These are phyloP conservation scores for Cyberlindnera euphorbiae DNA, from an alignment of 805 yeast genomes.

Conservation along the genomic window DNA sequence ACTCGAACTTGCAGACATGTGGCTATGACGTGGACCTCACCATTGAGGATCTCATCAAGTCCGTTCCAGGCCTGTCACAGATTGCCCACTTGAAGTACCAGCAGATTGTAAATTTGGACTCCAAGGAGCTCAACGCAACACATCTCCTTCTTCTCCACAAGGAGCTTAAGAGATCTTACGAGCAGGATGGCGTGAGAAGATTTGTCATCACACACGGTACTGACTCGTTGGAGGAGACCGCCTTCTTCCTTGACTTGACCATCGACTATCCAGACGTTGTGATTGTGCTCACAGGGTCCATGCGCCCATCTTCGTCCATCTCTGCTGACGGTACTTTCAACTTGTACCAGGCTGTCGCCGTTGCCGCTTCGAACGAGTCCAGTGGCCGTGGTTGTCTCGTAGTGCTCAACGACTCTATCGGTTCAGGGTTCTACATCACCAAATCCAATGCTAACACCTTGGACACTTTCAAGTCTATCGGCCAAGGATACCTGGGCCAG, in stretches of 20 bases:
- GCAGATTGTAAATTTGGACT: constrained; percentile 58
- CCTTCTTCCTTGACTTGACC: constrained; percentile 54
- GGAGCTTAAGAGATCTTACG: constrained; percentile 42
- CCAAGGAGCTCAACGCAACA: constrained; percentile 50
- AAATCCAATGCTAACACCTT: constrained; percentile 66
- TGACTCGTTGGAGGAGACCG: constrained; percentile 65
- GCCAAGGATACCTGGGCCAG: constrained; percentile 68
- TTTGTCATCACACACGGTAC: constrained; percentile 70
- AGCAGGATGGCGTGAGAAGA: constrained; percentile 43
- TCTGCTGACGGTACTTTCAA: constrained; percentile 74
- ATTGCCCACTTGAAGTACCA: constrained; percentile 57
- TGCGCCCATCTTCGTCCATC: constrained; percentile 69
- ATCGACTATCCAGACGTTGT: constrained; percentile 45
- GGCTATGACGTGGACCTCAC: constrained; percentile 53
- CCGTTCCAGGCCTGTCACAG: constrained; percentile 56
- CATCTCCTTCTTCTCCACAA: constrained; percentile 43
- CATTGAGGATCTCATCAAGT: constrained; percentile 45
- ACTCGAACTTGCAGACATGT: constrained; percentile 43
- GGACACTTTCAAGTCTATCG: constrained; percentile 62
- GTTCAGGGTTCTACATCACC: constrained; percentile 66
- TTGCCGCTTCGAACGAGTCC: constrained; percentile 49
- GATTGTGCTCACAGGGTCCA: constrained; percentile 65
- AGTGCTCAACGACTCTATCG: constrained; percentile 62
- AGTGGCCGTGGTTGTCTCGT: constrained; percentile 57
- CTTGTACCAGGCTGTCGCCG: constrained; percentile 62